Evolutionary conservation across 495 filamentous ascomycete genomes (phyloP).

Genomic region (Cercophora sp.): DNA sequence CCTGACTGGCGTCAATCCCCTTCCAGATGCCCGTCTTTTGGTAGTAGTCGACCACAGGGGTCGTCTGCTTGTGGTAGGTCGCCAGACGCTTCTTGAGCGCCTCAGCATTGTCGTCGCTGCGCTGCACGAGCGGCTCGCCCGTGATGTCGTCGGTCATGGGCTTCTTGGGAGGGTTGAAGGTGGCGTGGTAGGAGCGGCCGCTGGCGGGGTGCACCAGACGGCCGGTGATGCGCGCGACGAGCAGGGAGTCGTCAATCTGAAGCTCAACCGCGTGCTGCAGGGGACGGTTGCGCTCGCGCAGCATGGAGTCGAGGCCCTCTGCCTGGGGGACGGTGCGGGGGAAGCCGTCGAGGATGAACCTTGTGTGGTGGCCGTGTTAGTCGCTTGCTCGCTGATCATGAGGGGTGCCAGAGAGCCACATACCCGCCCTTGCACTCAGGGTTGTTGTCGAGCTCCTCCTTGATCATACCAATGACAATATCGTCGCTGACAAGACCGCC

Average conservation of each 20-base stretch:
- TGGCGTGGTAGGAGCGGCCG: conserved; percentile 93
- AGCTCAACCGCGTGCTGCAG: conserved; percentile 94
- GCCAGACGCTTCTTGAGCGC: conserved; percentile 89
- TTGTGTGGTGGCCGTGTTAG: conserved; percentile 42
- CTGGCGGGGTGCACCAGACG: conserved; percentile 93
- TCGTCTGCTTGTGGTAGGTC: conserved; percentile 92
- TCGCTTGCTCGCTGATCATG: no score
- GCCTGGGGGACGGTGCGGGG: conserved; percentile 94
- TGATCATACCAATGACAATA: conserved; percentile 99
- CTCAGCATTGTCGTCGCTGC: conserved; percentile 96
- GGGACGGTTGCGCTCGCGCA: conserved; percentile 63
- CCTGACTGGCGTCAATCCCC: conserved; percentile 92
- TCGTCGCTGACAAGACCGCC: conserved; percentile 97
- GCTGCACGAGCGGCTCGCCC: conserved; percentile 93
- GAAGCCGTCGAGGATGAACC: conserved; percentile 99
- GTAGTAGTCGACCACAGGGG: conserved; percentile 92
- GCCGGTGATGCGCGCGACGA: conserved; percentile 94
- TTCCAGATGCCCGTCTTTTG: conserved; percentile 95
- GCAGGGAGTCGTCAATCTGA: conserved; percentile 89
- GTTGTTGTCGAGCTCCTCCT: conserved; percentile 91
- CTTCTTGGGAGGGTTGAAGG: conserved; percentile 97
- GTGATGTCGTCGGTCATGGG: conserved; percentile 95
- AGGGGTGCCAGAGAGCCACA: conserved; percentile 27
- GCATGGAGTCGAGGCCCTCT: conserved; percentile 90
- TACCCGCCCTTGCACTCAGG: conserved; percentile 95